Evolutionary conservation across 2,329 filamentous ascomycete species (phyloP), one percentile per base, ranked within the genome.

Genomic region (Didymella arachidicola): DNA sequence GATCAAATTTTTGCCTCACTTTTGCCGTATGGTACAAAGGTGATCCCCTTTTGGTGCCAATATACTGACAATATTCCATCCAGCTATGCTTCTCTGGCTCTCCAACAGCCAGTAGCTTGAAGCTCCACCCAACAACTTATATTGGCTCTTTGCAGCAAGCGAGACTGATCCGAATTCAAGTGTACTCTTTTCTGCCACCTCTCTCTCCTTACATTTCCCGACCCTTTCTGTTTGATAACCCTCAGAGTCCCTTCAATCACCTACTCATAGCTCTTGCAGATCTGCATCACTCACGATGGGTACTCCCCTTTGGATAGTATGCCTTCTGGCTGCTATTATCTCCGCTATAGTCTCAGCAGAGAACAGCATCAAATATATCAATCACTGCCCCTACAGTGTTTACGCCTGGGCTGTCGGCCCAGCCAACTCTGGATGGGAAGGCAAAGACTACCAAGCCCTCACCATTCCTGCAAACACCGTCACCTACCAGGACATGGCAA

Each of bases 361-460:
- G 29, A 68, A 68, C 43, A 64, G 46, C 12, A 41, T 72, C 34
- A 64, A 61, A 10, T 62, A 69, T 49, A 45, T 60, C 41, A 73
- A 73, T 50, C 46, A 68, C 56, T 72, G 70, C 45, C 55, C 62
- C 12, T 69, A 70, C 54, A 26, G 55, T 30, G 19, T 68, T 38
- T 71, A 59, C 53, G 64, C 62, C 44, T 73, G 69, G 67, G 26
- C 49, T 5, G 64, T 72, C n/a, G 53, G 56, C 2, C 65, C 62
- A 7, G 10, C 6, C 4, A 11, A 12, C 10, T 51, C 53, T 1
- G 49, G 41, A n/a, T 45, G 44, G 18, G 8, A 8, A 7, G 62
- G 57, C n/a, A n/a, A 47, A 10, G 63, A 71, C 38, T 3, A 47
- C 4, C 30, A 55, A 16, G 47, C 56, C 27, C 43, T 41, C 27